Evolutionary conservation across 192 early-diverging fungal species (phyloP).

Genomic region (Rhizophagus clarus): DNA sequence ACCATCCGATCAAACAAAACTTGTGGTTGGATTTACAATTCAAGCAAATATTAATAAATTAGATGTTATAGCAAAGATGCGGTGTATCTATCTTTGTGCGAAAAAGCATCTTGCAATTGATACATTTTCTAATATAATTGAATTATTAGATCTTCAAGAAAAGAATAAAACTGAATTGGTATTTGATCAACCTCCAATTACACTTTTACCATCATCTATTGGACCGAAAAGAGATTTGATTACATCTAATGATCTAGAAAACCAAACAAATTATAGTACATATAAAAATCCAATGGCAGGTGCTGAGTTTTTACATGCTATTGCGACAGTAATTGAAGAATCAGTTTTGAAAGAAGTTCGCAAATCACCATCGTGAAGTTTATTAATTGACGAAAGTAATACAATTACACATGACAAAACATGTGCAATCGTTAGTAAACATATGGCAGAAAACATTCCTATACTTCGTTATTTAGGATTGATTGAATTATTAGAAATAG

Average conservation of each 20-base stretch:
- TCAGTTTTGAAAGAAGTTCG: neutral
- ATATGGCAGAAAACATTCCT: neutral
- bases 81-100: neutral
- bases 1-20: neutral
- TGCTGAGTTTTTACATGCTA: slow-evolving; percentile 17
- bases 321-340: slow-evolving; percentile 11
- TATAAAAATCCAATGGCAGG: neutral
- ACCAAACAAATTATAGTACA: neutral
- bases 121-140: slow-evolving; percentile 1
- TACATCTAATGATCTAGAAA: neutral
- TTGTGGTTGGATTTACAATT: neutral
- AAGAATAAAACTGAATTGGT: neutral
- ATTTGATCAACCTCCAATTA: slow-evolving; percentile 11
- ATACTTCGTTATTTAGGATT: slow-evolving; percentile 1
- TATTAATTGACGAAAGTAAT: slow-evolving; percentile 20
- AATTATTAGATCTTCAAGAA: neutral
- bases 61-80: slow-evolving; percentile 8
- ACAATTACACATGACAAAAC: slow-evolving; percentile 13
- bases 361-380: slow-evolving; percentile 1
- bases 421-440: slow-evolving; percentile 3
- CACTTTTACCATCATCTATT: neutral
- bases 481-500: neutral
- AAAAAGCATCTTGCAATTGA: slow-evolving; percentile 4
- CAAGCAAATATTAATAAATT: too few species aligned
- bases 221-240: neutral